Percentiles rank a stretch among this genome's conserved stretches.
Conservation (phyloP, 352 stramenopile species). For the Phytophthora pistaciae region DNA sequence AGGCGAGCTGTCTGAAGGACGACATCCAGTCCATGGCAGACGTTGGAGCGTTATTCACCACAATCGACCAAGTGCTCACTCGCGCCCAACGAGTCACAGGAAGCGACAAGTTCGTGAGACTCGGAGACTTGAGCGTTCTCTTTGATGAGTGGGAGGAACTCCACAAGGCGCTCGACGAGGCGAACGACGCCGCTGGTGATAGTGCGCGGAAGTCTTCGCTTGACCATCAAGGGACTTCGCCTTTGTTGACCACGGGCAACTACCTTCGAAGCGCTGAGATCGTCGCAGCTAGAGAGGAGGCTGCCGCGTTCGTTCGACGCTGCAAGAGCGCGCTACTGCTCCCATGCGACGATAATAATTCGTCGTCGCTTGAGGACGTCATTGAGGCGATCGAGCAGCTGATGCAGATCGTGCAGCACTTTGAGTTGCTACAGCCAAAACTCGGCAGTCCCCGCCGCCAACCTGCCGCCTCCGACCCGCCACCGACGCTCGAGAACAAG, state of each 20-base stretch:
- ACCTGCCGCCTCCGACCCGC: slow-evolving; percentile 3
- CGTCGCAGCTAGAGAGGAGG: slow-evolving; percentile 26
- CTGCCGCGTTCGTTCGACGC: slow-evolving; percentile 28
- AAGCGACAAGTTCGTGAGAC: slow-evolving; percentile 22
- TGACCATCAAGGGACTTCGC: neutral
- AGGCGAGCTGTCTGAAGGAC: slow-evolving; percentile 27
- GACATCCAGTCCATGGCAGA: slow-evolving; percentile 31
- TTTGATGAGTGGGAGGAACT: slow-evolving; percentile 38
- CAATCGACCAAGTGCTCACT: slow-evolving; percentile 28
- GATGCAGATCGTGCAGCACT: slow-evolving; percentile 52
- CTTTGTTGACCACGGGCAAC: neutral
- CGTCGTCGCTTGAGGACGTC: slow-evolving; percentile 23
- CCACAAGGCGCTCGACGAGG: slow-evolving; percentile 16
- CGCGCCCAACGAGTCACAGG: slow-evolving; percentile 31
- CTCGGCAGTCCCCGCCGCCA: slow-evolving; percentile 35
- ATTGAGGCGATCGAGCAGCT: slow-evolving; percentile 46
- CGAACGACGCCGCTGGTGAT: neutral
- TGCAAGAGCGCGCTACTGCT: slow-evolving; percentile 36
- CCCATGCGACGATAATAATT: neutral
- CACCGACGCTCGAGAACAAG: slow-evolving; percentile 41
- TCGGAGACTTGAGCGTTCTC: slow-evolving; percentile 25
- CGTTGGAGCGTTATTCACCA: slow-evolving; percentile 18
- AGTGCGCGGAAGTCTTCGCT: neutral
- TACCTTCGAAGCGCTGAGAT: slow-evolving; percentile 36
- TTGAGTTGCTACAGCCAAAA: slow-evolving; percentile 46